phyloP scores from a whole-genome alignment of 2,329 filamentous ascomycete genomes.

The Trichoderma asperellum region DNA sequence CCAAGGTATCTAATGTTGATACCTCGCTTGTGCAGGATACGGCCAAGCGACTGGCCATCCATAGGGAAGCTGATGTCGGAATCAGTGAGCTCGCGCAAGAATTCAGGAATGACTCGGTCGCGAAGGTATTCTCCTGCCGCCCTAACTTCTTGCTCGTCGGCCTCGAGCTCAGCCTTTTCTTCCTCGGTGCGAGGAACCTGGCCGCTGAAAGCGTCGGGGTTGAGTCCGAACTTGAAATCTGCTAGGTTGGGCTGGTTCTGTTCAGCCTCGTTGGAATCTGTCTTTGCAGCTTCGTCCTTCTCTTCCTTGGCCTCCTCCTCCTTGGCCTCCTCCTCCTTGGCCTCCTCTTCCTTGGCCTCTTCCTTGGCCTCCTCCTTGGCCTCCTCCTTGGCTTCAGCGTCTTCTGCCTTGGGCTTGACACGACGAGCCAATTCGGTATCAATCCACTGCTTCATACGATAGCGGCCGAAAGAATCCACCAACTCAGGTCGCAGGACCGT shows the following conservation, averaged over 20 bases:
- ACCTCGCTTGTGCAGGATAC: slow-evolving; percentile 91
- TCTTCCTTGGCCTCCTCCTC: slow-evolving; percentile 37
- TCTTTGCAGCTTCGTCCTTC: slow-evolving; percentile 49
- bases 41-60: slow-evolving; percentile 91
- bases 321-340: slow-evolving; percentile 38
- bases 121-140: slow-evolving; percentile 79
- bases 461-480: slow-evolving; percentile 81
- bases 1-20: slow-evolving; percentile 98
- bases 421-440: slow-evolving; percentile 74
- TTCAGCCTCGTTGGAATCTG: slow-evolving; percentile 10
- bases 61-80: slow-evolving; percentile 97
- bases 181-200: slow-evolving; percentile 87
- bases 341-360: slow-evolving; percentile 37
- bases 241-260: slow-evolving; percentile 77
- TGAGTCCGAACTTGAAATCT: slow-evolving; percentile 84
- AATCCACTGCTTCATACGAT: slow-evolving; percentile 88
- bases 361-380: slow-evolving; percentile 40
- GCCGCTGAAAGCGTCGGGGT: slow-evolving; percentile 94
- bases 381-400: slow-evolving; percentile 44
- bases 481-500: slow-evolving; percentile 89
- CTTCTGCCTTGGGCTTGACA: slow-evolving; percentile 42
- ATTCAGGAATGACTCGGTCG: slow-evolving; percentile 76
- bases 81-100: slow-evolving; percentile 85
- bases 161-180: slow-evolving; percentile 80
- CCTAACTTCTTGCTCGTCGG: slow-evolving; percentile 87